These are phyloP conservation scores for Xylaria sp. DNA, from an alignment of 2,329 filamentous ascomycete species.

Conservation along the genomic window DNA sequence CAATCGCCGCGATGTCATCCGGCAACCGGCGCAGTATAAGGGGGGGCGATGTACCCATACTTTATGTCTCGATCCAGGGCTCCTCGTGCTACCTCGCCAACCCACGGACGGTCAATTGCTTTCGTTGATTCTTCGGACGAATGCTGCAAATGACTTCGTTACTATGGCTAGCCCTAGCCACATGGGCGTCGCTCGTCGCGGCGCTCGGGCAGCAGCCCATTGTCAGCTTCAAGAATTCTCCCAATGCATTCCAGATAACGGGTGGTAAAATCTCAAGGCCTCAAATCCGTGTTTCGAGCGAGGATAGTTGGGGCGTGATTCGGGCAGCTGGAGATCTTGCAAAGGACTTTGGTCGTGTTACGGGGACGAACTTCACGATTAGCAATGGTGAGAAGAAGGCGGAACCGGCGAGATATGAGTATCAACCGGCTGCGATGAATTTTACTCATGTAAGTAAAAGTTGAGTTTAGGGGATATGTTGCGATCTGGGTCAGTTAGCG, in stretches of 20 bases:
- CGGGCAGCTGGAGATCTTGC: conserved; percentile 63
- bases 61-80: neutral
- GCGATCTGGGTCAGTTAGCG: neutral
- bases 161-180: conserved; percentile 10
- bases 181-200: conserved; percentile 14
- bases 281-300: conserved; percentile 47
- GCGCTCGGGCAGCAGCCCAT: conserved; percentile 30
- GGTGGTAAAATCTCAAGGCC: conserved; percentile 26
- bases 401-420: conserved; percentile 37
- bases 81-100: no score
- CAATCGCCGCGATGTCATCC: neutral
- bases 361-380: conserved; percentile 57
- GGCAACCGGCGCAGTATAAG: conserved; percentile 11
- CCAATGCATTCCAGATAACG: conserved; percentile 25
- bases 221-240: conserved; percentile 24
- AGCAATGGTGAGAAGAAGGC: conserved; percentile 42
- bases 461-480: neutral
- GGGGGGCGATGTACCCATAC: neutral
- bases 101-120: neutral
- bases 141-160: conserved; percentile 6
- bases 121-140: neutral
- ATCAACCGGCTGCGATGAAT: conserved; percentile 41
- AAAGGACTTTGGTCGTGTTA: conserved; percentile 65
- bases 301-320: conserved; percentile 64
- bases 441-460: conserved; percentile 40